Base-by-base conservation (phyloP, 257 asterid species). In the Euphrasia confusa region DNA sequence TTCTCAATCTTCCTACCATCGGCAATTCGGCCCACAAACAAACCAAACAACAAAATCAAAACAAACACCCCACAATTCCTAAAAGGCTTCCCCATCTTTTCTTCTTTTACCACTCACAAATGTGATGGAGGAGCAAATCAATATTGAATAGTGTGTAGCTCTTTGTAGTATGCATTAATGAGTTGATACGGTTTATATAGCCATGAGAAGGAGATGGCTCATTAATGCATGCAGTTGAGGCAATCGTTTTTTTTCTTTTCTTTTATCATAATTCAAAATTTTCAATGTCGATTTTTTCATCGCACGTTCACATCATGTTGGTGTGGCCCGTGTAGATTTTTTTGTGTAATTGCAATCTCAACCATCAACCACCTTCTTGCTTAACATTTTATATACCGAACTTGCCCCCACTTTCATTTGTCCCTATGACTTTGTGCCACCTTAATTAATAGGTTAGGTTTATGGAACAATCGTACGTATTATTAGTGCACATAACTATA, bases 151-250 rank as follows among this genome's bases (percentile, higher is more conserved):
- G 67, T 21, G 24, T 21, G 24, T n/a, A 54, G 54, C 15, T 55
- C 35, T 13, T 26, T 65, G 58, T 49, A 13, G 1, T 13, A 59
- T 53, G 27, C 55, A 65, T 28, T 26, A n/a, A 37, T 27, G 27
- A 32, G 28, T 13, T 2, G 26, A 49, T n/a, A 21, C 24, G 35
- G 37, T 58, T 69, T 74, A 28, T 66, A 80, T 74, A 77, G 66
- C 44, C 10, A 45, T 17, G 24, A 28, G 58, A 12, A 17, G 65
- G 54, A 58, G 65, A 60, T 10, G 63, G 8, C 17, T 58, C 80
- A 72, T 80, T 63, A 80, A 77, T 77, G 77, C 80, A 72, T 74
- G 79, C 72, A 77, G 85, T 80, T 80, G 85, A 45, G 9, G 17
- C 68, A 45, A 68, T 68, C 76, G 4, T 15, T 60, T 40, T 17